Base-by-base conservation (phyloP, 371 early-diverging fungal genomes). In the Dichotomocladium elegans region DNA sequence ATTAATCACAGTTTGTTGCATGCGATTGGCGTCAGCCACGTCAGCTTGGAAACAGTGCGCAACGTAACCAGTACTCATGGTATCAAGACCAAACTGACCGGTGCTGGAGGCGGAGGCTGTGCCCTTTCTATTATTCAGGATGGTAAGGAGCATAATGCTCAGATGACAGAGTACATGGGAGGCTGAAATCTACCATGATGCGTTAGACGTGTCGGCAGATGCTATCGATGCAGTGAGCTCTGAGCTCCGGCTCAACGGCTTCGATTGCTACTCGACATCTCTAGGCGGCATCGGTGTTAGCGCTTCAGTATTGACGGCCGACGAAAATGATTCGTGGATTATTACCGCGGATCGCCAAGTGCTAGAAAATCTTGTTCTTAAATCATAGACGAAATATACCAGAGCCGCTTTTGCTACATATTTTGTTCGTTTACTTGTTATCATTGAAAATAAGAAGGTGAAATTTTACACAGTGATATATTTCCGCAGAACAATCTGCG, bases 101-200 rank as follows among this genome's bases (percentile, higher is more conserved):
- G 97, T 17, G 95, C 94, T n/a, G 97, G 98, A 27, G 98, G 98
- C 28, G 98, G 98, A 27, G 98, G 98, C 2, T 98, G 98, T 60
- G 89, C 91, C 9, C 61, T 98, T 47, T 89, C 91, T 0, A 67
- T 93, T 44, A 59, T 97, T 17, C 81, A 80, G n/a, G 74, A 81
- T 50, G 85, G 87, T 85, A 77, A 66, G 61, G 28, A 26, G 15
- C 8, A n/a, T 2, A 14, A 12, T 56, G 27, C 21, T 19, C 14
- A n/a, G 40, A 2, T 45, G 4, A 19, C 25, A 35, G 40, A 7
- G n/a, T 28, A 27, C 10, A 27, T 14, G 34, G 41, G 9, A 30
- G n/a, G n/a, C n/a, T n/a, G n/a, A n/a, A n/a, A n/a, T n/a, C n/a
- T n/a, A n/a, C n/a, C n/a, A n/a, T n/a, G n/a, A n/a, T n/a, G n/a